Evolutionary conservation across 2,329 filamentous ascomycete species (phyloP), one percentile per base, ranked within the genome.

Genomic region (Colletotrichum falcatum): DNA sequence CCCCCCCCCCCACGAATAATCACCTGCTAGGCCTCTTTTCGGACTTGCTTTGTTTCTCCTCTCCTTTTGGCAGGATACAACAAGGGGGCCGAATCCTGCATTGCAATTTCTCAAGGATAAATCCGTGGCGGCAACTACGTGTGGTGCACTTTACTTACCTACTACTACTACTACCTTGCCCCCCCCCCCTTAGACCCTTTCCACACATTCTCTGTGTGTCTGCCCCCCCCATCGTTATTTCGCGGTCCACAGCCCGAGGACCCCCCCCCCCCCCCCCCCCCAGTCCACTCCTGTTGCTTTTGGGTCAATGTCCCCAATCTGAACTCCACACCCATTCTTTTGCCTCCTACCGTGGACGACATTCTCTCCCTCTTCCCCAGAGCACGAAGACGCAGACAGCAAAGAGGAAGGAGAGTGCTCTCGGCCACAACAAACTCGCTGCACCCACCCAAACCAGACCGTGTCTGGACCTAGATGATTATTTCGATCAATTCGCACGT

Each of bases 231-330:
- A 68, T 67, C 68, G 64, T 70, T 70, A 70, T 70, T 70, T 70
- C 64, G 46, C 59, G 68, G 68, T 70, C 68, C 68, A 70, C 68
- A 33, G 64, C 68, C 68, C 64, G 64, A 70, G 68, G 51, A 30
- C 58, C 37, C 51, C 30, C 68, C 66, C 67, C 65, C 63, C 9
- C 61, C 54, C 58, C 37, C 51, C 30, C 68, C 66, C 67, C 65
- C 63, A n/a, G 66, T 60, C 59, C 64, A 67, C 42, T 67, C 68
- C 68, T 67, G 68, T 70, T 58, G 58, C 44, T 67, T 70, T 67
- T 70, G 68, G 64, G 68, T 39, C 68, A 67, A 70, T 46, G 68
- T 67, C 64, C 67, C 68, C 68, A 64, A 70, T 67, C 68, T 68
- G 42, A 67, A 70, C 68, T 70, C 68, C 68, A 70, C 64, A 70